These are phyloP conservation scores for Hyaloscypha variabilis DNA, from an alignment of 495 filamentous ascomycete genomes.

Conservation along the genomic window DNA sequence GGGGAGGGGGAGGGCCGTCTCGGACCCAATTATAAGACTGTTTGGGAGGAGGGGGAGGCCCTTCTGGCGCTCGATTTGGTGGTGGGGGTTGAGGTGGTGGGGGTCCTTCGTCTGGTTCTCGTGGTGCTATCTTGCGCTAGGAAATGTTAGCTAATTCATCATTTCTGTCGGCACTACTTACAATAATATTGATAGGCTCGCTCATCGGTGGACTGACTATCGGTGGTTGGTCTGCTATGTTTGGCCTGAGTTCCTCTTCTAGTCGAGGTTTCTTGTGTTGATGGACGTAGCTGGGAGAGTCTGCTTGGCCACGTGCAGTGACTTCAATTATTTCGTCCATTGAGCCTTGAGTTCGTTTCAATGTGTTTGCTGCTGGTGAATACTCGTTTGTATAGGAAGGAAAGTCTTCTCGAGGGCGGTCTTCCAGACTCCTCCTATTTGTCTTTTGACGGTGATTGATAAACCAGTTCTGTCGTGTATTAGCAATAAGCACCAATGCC, in stretches of 20 bases:
- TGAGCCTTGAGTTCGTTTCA: not conserved
- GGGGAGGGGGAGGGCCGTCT: not conserved
- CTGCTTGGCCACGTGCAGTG: not conserved
- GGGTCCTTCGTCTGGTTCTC: not conserved
- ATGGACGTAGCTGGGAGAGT: not conserved
- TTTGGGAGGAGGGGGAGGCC: not conserved
- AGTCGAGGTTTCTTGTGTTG: conserved; percentile 2
- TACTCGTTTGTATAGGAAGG: not conserved
- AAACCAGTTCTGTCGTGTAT: conserved; percentile 16
- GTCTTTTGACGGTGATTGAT: not conserved
- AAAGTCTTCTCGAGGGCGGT: not conserved
- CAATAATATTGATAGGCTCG: not conserved
- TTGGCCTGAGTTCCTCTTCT: not conserved
- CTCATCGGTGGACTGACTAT: not conserved
- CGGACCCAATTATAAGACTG: not conserved
- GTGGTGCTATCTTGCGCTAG: not conserved
- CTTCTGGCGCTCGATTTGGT: not conserved
- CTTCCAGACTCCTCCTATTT: conserved; percentile 5
- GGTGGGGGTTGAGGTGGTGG: too few species aligned
- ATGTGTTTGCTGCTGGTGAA: not conserved
- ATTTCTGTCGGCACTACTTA: not conserved
- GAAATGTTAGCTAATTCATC: not conserved
- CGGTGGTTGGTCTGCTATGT: not conserved
- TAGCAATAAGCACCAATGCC: not conserved
- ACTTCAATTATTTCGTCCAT: not conserved